Base-by-base conservation (phyloP, 495 filamentous ascomycete genomes). In the Tuber indicum region DNA sequence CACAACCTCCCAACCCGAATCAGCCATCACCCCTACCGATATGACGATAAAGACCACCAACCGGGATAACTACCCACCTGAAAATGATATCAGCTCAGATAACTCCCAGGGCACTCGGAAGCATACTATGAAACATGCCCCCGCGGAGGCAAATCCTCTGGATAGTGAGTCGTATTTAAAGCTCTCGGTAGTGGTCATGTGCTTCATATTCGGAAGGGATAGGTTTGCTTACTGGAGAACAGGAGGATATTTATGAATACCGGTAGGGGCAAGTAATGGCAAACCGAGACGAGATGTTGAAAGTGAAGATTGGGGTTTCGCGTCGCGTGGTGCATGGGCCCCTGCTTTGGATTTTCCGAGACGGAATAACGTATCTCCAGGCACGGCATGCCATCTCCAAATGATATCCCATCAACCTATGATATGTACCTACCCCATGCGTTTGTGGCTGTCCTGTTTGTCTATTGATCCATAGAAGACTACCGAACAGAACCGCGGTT, bases 271-370 rank as follows among this genome's bases (percentile, higher is more conserved):
- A 58, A n/a, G 49, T 23, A 58, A 58, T 58, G 23, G 49, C 49
- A 58, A 9, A 23, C 47, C 10, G n/a, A 58, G 32, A 19, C 23
- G 70, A 32, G 41, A 74, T 39, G 72, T 62, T 45, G 69, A 26
- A 71, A 70, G 72, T 8, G 72, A 74, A 39, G 71, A 45, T 49
- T 42, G 43, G 71, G 72, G 45, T 77, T 77, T 71, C 75, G 72
- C 75, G 75, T 77, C 58, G 58, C 72, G 44, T 71, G 75, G 71
- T 49, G 72, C 72, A 46, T 72, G 42, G 23, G 72, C 72, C 75
- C 70, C 75, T 72, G 75, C 26, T n/a, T 21, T 44, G 19, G 49
- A 75, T 75, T 69, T 41, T 75, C 32, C 21, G 42, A n/a, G 26
- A 32, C 58, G 58, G 58, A 62, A 62, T 32, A 47, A 52, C 71